phyloP scores from a whole-genome alignment of 495 filamentous ascomycete genomes.

The Lophium mytilinum region DNA sequence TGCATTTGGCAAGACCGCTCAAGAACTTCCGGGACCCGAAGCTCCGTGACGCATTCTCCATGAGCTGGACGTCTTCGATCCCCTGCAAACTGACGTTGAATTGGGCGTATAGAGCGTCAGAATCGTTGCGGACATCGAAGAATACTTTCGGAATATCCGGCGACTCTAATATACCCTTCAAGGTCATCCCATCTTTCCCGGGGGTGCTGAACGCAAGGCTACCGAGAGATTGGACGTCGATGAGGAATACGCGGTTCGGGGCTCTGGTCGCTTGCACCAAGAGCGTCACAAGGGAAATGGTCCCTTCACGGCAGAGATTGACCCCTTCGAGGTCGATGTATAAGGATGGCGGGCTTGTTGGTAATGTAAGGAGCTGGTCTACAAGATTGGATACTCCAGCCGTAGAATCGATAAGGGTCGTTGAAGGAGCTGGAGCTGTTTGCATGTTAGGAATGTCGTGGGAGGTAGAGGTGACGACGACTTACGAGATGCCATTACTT shows the following conservation, averaged over 20 bases:
- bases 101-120: slow-evolving; percentile 46
- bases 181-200: slow-evolving; percentile 27
- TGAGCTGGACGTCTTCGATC: slow-evolving; percentile 48
- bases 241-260: slow-evolving; percentile 35
- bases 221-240: slow-evolving; percentile 45
- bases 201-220: slow-evolving; percentile 39
- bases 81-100: slow-evolving; percentile 33
- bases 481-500: no score
- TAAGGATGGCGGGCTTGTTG: slow-evolving; percentile 24
- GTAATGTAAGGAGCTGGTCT: no score
- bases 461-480: no score
- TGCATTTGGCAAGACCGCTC: slow-evolving; percentile 39
- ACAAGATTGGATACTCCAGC: no score
- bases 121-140: slow-evolving; percentile 51
- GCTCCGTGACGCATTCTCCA: slow-evolving; percentile 42
- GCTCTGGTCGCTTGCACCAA: slow-evolving; percentile 31
- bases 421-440: no score
- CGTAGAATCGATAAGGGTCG: no score
- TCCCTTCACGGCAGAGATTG: slow-evolving; percentile 40
- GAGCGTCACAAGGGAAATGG: slow-evolving; percentile 41
- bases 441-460: no score
- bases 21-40: slow-evolving; percentile 28
- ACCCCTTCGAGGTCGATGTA: slow-evolving; percentile 52
- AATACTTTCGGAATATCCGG: slow-evolving; percentile 41
- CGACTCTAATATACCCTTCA: slow-evolving; percentile 38